Conservation (phyloP, 352 stramenopile genomes). For the Phytopythium sindhum region DNA sequence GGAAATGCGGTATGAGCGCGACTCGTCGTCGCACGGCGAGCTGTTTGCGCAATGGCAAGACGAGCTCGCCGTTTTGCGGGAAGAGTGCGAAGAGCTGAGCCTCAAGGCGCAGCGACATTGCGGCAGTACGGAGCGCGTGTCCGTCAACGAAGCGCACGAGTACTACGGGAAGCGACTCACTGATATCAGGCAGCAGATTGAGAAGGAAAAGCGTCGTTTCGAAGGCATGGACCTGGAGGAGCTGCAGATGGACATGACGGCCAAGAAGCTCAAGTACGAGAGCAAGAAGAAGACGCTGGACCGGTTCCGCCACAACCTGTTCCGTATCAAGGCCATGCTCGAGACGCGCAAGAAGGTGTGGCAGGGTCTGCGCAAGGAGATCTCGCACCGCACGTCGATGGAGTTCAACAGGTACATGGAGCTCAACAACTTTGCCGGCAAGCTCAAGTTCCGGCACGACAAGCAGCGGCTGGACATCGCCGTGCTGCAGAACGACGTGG, state of each 20-base stretch:
- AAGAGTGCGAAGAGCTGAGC: conserved; percentile 57
- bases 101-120: conserved; percentile 61
- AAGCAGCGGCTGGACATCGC: conserved; percentile 75
- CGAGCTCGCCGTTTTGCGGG: conserved; percentile 38
- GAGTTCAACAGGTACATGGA: conserved; percentile 86
- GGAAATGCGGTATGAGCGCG: conserved; percentile 59
- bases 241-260: conserved; percentile 67
- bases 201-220: conserved; percentile 70
- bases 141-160: conserved; percentile 57
- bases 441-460: conserved; percentile 78
- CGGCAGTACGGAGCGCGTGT: conserved; percentile 49
- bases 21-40: conserved; percentile 37
- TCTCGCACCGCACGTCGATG: conserved; percentile 69
- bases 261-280: conserved; percentile 66
- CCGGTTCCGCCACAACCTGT: conserved; percentile 58
- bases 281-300: conserved; percentile 65
- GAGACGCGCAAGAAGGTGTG: conserved; percentile 71
- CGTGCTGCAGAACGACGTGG: conserved; percentile 77
- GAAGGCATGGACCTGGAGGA: conserved; percentile 81
- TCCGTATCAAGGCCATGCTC: conserved; percentile 67
- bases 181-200: conserved; percentile 75
- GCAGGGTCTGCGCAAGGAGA: conserved; percentile 76
- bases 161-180: conserved; percentile 81
- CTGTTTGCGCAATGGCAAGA: conserved; percentile 52
- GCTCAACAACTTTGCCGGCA: conserved; percentile 82